A percentile compares a stretch with the other conserved stretches of the same genome.
Evolutionary conservation across 352 stramenopile genomes (phyloP).

Genomic region (Pythium scleroteichum): DNA sequence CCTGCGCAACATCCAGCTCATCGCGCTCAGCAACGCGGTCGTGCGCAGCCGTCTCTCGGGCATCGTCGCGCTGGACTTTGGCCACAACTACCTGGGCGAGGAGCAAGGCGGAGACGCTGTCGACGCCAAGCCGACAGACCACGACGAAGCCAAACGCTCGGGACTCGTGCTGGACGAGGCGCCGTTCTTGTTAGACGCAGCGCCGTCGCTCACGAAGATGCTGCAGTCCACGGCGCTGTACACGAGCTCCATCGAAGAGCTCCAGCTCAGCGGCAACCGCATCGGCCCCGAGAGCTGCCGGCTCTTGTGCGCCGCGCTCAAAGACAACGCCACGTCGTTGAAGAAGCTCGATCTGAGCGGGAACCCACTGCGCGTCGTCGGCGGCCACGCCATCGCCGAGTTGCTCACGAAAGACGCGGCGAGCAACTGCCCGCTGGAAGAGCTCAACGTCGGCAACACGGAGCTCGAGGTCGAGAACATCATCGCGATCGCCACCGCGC

Average conservation of each 20-base stretch:
- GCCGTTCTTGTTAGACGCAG: constrained; percentile 47
- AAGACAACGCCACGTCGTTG: constrained; percentile 36
- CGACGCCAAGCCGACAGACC: constrained; percentile 20
- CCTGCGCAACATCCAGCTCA: constrained; percentile 67
- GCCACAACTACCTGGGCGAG: constrained; percentile 56
- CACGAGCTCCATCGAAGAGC: constrained; percentile 44
- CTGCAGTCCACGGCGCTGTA: constrained; percentile 54
- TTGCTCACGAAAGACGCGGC: constrained; percentile 33
- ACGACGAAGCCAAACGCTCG: constrained; percentile 18
- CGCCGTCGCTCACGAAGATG: constrained; percentile 44
- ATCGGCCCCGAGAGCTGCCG: constrained; percentile 59
- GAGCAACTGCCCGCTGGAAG: constrained; percentile 36
- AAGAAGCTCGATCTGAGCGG: constrained; percentile 45
- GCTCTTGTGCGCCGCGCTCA: constrained; percentile 54
- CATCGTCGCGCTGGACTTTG: constrained; percentile 47
- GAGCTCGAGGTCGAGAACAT: constrained; percentile 63
- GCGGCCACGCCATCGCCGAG: constrained; percentile 52
- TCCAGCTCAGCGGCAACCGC: constrained; percentile 62
- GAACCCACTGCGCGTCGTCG: constrained; percentile 52
- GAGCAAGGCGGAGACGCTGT: constrained; percentile 23
- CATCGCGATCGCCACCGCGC: constrained; percentile 56
- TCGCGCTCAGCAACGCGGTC: constrained; percentile 49
- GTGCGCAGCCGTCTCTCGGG: constrained; percentile 49
- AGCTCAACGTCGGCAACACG: constrained; percentile 60
- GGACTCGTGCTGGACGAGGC: constrained; percentile 34